phyloP scores from a whole-genome alignment of 805 yeast species.

The Monosporozyma solicola region DNA sequence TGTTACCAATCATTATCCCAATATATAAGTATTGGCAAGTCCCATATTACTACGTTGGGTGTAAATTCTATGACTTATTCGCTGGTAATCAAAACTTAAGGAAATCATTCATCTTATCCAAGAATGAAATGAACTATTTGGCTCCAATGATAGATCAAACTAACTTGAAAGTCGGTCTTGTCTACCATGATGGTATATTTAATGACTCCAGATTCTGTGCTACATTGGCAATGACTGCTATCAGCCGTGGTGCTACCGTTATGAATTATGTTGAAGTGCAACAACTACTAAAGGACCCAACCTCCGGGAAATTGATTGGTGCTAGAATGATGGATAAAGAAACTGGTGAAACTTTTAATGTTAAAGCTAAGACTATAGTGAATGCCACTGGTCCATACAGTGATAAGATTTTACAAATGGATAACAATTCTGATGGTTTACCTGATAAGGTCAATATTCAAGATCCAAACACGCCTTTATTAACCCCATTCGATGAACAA shows the following conservation, averaged over 20 bases:
- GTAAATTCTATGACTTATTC: constrained; percentile 83
- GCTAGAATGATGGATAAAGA: constrained; percentile 67
- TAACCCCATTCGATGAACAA: constrained; percentile 1
- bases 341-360: constrained; percentile 51
- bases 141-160: constrained; percentile 82
- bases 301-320: constrained; percentile 51
- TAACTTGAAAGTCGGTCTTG: constrained; percentile 79
- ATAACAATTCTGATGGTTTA: constrained; percentile 55
- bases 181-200: constrained; percentile 91
- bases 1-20: constrained; percentile 92
- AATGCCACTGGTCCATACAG: constrained; percentile 95
- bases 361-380: constrained; percentile 65
- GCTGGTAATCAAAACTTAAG: constrained; percentile 85
- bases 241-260: constrained; percentile 80
- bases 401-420: constrained; percentile 80
- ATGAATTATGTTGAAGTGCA: constrained; percentile 79
- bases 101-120: constrained; percentile 62
- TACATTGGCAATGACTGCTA: constrained; percentile 76
- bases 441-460: constrained; percentile 38
- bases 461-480: constrained; percentile 23
- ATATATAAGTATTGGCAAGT: constrained; percentile 93
- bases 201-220: constrained; percentile 89
- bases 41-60: constrained; percentile 88
- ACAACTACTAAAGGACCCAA: constrained; percentile 57
- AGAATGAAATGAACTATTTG: constrained; percentile 54